phyloP scores from a whole-genome alignment of 2,329 filamentous ascomycete genomes.

The Xylaria digitata region DNA sequence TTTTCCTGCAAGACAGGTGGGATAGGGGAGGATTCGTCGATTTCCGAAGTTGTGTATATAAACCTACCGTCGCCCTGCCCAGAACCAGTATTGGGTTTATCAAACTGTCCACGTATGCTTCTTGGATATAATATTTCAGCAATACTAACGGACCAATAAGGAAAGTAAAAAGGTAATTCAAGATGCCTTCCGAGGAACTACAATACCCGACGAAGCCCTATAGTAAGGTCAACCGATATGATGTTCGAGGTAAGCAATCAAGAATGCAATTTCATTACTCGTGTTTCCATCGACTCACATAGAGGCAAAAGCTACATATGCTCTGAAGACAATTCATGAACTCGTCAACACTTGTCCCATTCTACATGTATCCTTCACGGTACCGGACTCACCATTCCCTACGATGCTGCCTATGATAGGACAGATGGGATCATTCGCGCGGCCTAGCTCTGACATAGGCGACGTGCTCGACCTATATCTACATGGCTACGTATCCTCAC shows the following conservation, averaged over 20 bases:
- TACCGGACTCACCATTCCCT: constrained; percentile 74
- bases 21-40: background rate
- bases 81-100: background rate
- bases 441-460: constrained; percentile 67
- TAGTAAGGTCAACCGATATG: constrained; percentile 76
- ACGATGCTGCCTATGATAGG: constrained; percentile 87
- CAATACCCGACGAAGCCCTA: constrained; percentile 72
- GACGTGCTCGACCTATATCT: constrained; percentile 82
- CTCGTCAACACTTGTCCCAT: constrained; percentile 81
- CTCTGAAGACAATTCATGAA: constrained; percentile 76
- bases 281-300: constrained; percentile 33
- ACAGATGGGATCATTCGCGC: constrained; percentile 78
- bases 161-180: constrained; percentile 33
- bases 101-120: background rate
- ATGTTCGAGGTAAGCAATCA: constrained; percentile 65
- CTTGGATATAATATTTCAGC: background rate
- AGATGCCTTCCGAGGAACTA: constrained; percentile 58
- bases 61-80: background rate
- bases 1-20: constrained; percentile 2
- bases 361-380: constrained; percentile 82
- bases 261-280: constrained; percentile 1
- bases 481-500: constrained; percentile 84
- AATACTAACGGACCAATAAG: background rate
- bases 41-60: constrained; percentile 9
- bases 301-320: constrained; percentile 70